These are phyloP conservation scores for Helotiales sp. DNA, from an alignment of 2,329 filamentous ascomycete species.

Conservation along the genomic window DNA sequence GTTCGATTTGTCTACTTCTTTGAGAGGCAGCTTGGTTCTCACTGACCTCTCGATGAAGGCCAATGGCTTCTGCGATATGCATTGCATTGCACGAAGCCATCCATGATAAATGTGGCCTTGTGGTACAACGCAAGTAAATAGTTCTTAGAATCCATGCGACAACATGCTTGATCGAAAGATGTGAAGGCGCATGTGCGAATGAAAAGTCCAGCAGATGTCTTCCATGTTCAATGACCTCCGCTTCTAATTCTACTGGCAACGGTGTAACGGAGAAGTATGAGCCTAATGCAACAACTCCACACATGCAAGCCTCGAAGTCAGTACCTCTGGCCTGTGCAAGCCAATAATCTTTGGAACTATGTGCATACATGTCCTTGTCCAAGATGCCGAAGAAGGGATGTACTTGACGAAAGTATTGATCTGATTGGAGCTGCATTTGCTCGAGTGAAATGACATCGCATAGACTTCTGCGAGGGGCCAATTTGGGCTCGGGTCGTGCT, in stretches of 20 bases:
- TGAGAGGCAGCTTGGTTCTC: constrained; percentile 12
- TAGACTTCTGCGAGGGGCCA: constrained; percentile 23
- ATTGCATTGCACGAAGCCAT: constrained; percentile 28
- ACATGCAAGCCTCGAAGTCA: constrained; percentile 37
- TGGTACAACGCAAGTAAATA: constrained; percentile 32
- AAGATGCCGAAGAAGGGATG: constrained; percentile 37
- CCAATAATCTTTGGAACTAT: constrained; percentile 35
- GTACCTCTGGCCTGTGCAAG: constrained; percentile 24
- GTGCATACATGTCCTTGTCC: constrained; percentile 28
- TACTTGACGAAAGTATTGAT: constrained; percentile 33
- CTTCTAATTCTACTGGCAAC: constrained; percentile 26
- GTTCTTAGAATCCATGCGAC: constrained; percentile 28
- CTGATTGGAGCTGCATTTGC: constrained; percentile 30
- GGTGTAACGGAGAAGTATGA: constrained; percentile 33
- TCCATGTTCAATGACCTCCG: constrained; percentile 28
- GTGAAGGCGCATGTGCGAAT: constrained; percentile 14
- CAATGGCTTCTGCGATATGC: constrained; percentile 32
- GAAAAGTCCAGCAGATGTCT: constrained; percentile 25
- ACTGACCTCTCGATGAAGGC: constrained; percentile 31
- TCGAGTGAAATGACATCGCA: constrained; percentile 30
- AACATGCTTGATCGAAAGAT: constrained; percentile 25
- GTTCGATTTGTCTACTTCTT: constrained; percentile 2
- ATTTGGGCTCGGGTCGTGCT: constrained; percentile 32
- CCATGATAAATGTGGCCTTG: constrained; percentile 29
- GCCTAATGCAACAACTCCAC: constrained; percentile 36